Conservation (phyloP, 1,284 basidiomycete species). For the Phaffia rhodozyma region DNA sequence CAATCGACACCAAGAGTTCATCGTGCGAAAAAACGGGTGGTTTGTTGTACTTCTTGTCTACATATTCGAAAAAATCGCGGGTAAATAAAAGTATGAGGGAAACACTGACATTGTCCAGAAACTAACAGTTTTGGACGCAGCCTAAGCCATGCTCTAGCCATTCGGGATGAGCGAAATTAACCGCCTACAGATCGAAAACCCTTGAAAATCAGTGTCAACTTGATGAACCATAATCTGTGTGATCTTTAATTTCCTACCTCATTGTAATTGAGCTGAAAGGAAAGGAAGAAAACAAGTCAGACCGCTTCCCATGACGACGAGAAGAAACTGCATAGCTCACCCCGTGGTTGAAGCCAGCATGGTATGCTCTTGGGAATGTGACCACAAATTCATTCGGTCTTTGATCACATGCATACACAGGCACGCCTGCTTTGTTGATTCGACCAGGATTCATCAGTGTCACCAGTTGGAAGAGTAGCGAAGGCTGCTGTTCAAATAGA, state of each 20-base stretch:
- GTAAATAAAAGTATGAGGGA: not conserved
- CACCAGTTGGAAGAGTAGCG: conserved; percentile 91
- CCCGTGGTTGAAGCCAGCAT: conserved; percentile 97
- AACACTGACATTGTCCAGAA: not conserved
- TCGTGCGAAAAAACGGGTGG: conserved; percentile 96
- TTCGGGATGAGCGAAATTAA: conserved; percentile 95
- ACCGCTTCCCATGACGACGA: too few relatives aligned
- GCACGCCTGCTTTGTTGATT: conserved; percentile 77
- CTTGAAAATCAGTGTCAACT: conserved; percentile 36
- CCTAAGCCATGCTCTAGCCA: conserved; percentile 82
- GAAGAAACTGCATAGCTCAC: conserved; percentile 41
- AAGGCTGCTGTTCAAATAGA: conserved; percentile 95
- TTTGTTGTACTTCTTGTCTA: conserved; percentile 70
- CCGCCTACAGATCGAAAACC: conserved; percentile 91
- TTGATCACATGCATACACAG: conserved; percentile 89
- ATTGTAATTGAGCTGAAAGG: conserved; percentile 17
- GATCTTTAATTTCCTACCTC: not conserved
- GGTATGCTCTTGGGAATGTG: conserved; percentile 96
- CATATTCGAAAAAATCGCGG: conserved; percentile 11
- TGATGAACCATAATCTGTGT: not conserved
- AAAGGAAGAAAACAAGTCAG: not conserved
- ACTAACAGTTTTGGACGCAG: conserved; percentile 59
- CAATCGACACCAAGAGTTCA: conserved; percentile 89
- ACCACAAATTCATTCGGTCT: conserved; percentile 95
- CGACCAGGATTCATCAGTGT: conserved; percentile 90